Base-by-base conservation (phyloP, 1,139 yeast species). In the Lodderomyces parapsilosis region DNA sequence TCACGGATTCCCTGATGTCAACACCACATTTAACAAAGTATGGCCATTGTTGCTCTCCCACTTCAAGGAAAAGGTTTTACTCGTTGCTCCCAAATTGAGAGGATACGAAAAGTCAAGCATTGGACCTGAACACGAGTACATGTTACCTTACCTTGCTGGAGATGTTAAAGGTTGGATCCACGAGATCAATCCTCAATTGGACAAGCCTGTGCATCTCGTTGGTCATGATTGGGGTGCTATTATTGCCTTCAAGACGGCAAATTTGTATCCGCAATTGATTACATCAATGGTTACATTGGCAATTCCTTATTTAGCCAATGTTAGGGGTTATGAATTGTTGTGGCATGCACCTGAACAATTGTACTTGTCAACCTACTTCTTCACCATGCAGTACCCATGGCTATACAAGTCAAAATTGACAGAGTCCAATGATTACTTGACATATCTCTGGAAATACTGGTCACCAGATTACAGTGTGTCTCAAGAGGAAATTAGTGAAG, bases 221-320 rank as follows among this genome's bases (percentile, higher is more conserved):
- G 76, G 76, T 7, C 78, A 72, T 49, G 78, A 72, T 52, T 72
- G 78, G 78, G 78, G 78, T 22, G 76, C 78, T 2, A 54, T 69
- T 20, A 56, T 63, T 25, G 52, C 68, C 10, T 71, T 61, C 53
- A 67, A 68, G 48, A 55, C 70, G 2, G 71, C 75, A 2, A 55
- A 58, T 32, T 41, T 62, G 43, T 70, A 60, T 44, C 77, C 77
- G 0, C 68, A 68, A 8, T 47, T 61, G 42, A 50, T 72, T 19
- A 55, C 68, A 2, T 65, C 71, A n/a, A 57, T 63, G 48, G 68
- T 59, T 11, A 59, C 69, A 10, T 51, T 72, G 54, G 74, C 76
- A 5, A 71, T 72, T 44, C 78, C 78, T 1, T 67, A 66, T 42
- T 39, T 70, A 15, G 45, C 62, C 5, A 64, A 63, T 36, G 41